Evolutionary conservation across 192 early-diverging fungal genomes (phyloP).

Genomic region (Pilaira anomala): DNA sequence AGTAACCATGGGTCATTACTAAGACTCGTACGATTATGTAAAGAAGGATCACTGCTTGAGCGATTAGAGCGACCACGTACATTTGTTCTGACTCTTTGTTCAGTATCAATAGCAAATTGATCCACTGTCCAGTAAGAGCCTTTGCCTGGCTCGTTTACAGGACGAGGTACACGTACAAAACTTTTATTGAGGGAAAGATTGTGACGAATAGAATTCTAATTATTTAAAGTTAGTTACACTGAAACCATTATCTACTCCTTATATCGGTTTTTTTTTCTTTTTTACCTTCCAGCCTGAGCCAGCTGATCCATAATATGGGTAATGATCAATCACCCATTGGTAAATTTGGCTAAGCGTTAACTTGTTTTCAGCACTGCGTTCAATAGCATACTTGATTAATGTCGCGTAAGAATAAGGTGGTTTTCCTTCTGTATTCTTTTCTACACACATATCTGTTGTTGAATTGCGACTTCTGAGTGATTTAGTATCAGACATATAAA

Average conservation of each 20-base stretch:
- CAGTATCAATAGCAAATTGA: conserved; percentile 35
- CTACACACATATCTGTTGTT: conserved; percentile 26
- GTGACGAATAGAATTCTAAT: conserved; percentile 84
- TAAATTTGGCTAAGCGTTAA: conserved; percentile 84
- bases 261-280: not conserved
- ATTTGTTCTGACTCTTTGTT: conserved; percentile 19
- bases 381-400: conserved; percentile 76
- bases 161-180: conserved; percentile 75
- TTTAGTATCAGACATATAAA: conserved; percentile 12
- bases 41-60: conserved; percentile 28
- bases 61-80: conserved; percentile 27
- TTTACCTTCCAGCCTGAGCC: conserved; percentile 56
- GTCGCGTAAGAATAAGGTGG: conserved; percentile 80
- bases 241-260: not conserved
- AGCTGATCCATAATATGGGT: conserved; percentile 72
- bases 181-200: conserved; percentile 78
- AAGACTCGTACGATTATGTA: not conserved
- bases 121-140: conserved; percentile 84
- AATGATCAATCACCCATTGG: conserved; percentile 67
- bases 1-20: conserved; percentile 9
- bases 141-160: conserved; percentile 83
- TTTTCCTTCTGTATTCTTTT: conserved; percentile 48
- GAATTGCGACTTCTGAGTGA: conserved; percentile 7
- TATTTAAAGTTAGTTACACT: not conserved
- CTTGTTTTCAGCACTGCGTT: conserved; percentile 52